Base-by-base conservation (phyloP, 106 monocot genomes). In the Allium fistulosum region DNA sequence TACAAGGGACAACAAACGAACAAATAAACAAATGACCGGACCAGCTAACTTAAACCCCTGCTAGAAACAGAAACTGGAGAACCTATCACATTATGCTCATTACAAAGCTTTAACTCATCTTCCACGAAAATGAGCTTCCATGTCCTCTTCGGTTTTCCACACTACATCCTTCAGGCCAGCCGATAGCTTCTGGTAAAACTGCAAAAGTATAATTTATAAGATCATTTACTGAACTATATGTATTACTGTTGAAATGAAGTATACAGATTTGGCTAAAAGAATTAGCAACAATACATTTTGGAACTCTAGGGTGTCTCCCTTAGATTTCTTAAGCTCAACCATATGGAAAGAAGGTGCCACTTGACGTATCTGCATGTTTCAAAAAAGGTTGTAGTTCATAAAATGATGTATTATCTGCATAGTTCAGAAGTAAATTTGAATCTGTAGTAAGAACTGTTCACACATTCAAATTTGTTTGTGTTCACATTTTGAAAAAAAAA, bases 231-330 rank as follows among this genome's bases (percentile, higher is more conserved):
- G 37, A 37, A 37, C 37, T 2, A 37, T 5, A 37, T 37, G 5
- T 37, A 37, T 37, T 37, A 37, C 37, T 37, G 48, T 1, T 48
- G 49, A 16, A 0, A 17, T 6, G 16, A 64, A 6, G 22, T 5
- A 16, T 3, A 59, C 59, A 59, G 14, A 59, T 9, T 59, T 18
- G 2, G 18, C 9, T 22, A 17, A 48, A 49, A 46, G 11, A 47
- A 13, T 2, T 17, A 47, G 51, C 11, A 17, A n/a, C 3, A 17
- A 47, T 80, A 96, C 91, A 88, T 91, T 92, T 53, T 91, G 86
- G 66, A 96, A 96, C 60, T 96, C 88, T 59, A 97, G 61, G 49
- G 92, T 92, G 37, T 97, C 96, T 22, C 96, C 96, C 71, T 86
- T 97, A 46, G 96, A 80, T 75, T 94, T 94, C 28, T 78, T 70